Conservation (phyloP, 1,139 yeast species). For the Debaryomyces robertsiae region DNA sequence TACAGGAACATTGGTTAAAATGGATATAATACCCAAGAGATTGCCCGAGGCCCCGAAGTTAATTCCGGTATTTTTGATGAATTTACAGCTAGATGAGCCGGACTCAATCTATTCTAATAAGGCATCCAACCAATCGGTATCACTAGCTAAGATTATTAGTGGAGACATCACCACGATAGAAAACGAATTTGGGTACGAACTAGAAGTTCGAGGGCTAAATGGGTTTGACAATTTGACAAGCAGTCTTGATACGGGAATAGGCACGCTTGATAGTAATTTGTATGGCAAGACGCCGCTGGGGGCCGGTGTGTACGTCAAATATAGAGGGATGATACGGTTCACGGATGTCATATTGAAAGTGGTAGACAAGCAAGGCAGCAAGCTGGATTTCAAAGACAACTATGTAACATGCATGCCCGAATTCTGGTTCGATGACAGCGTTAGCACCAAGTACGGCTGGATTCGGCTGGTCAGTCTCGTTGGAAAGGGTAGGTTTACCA, state of each 20-base stretch:
- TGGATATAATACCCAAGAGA: slow-evolving; percentile 17
- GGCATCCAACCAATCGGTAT: slow-evolving; percentile 21
- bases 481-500: slow-evolving; percentile 57
- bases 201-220: slow-evolving; percentile 25
- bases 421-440: slow-evolving; percentile 40
- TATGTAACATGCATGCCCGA: slow-evolving; percentile 50
- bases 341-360: slow-evolving; percentile 38
- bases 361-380: slow-evolving; percentile 27
- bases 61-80: slow-evolving; percentile 34
- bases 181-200: slow-evolving; percentile 32
- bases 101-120: slow-evolving; percentile 21
- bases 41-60: slow-evolving; percentile 25
- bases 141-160: slow-evolving; percentile 24
- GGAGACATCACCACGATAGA: slow-evolving; percentile 34
- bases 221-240: slow-evolving; percentile 54
- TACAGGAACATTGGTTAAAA: no score
- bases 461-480: slow-evolving; percentile 43
- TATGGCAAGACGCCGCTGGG: slow-evolving; percentile 45
- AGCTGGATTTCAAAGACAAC: slow-evolving; percentile 44
- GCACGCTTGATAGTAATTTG: slow-evolving; percentile 52
- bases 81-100: slow-evolving; percentile 24
- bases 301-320: slow-evolving; percentile 41
- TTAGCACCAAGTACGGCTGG: slow-evolving; percentile 51
- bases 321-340: slow-evolving; percentile 48
- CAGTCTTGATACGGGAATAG: slow-evolving; percentile 28